These are phyloP conservation scores for Hirsutella thompsonii DNA, from an alignment of 2,329 filamentous ascomycete genomes.

Conservation along the genomic window DNA sequence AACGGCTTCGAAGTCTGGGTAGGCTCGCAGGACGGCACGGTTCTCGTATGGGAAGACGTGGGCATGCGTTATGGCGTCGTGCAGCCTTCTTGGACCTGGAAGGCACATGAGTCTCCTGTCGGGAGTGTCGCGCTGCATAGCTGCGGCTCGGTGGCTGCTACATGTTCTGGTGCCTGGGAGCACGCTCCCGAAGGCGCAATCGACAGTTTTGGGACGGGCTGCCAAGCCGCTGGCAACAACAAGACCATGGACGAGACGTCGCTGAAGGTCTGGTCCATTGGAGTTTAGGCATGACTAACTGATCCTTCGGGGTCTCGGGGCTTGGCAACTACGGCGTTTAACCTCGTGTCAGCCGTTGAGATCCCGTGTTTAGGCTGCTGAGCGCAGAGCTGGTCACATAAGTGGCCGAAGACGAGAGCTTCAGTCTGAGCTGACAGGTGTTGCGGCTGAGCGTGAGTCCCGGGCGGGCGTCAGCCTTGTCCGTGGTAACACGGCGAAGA, in stretches of 20 bases:
- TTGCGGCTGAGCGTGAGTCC: background rate
- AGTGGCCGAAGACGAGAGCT: background rate
- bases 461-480: background rate
- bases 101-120: constrained; percentile 31
- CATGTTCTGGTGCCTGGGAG: constrained; percentile 42
- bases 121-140: constrained; percentile 37
- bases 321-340: background rate
- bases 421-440: background rate
- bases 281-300: background rate
- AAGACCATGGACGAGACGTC: constrained; percentile 10
- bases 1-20: constrained; percentile 50
- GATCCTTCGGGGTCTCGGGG: background rate
- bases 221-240: background rate
- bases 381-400: background rate
- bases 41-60: constrained; percentile 47
- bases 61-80: constrained; percentile 31
- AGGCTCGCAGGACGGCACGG: constrained; percentile 38
- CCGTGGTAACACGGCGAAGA: background rate
- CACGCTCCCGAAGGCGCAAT: constrained; percentile 8
- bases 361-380: background rate
- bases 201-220: background rate
- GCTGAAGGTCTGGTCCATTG: constrained; percentile 11
- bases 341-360: too few relatives aligned
- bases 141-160: constrained; percentile 42
- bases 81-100: constrained; percentile 36